Base-by-base conservation (phyloP, 805 yeast genomes). In the Lipomyces anomalus region DNA sequence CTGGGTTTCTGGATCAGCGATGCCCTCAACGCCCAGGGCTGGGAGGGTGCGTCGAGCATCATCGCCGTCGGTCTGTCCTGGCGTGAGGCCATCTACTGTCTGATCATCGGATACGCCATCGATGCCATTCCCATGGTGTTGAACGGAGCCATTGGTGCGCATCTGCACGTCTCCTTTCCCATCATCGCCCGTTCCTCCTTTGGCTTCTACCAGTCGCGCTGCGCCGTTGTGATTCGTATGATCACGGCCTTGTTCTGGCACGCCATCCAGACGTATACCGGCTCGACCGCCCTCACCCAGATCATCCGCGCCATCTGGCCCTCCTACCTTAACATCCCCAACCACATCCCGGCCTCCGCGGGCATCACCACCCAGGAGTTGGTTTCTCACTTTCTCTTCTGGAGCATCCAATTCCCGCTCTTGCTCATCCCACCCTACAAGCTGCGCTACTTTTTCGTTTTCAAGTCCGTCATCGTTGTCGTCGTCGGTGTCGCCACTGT, bases 91-190 rank as follows among this genome's bases (percentile, higher is more conserved):
- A 38, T 53, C 24, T 40, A 43, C 28, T 36, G 42, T 35, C 35
- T 41, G 35, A 39, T 44, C 6, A 7, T 48, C 20, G 56, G 57
- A 22, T 44, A 40, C 47, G 22, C 71, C 17, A 64, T 84, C 38
- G 78, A 84, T 50, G 92, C 84, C 50, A 55, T 73, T 1, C 84
- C 86, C 56, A 82, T 88, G 28, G 74, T 77, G 3, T 60, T 79
- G n/a, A 72, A 84, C 17, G 84, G 94, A 20, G 71, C 95, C 57
- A 75, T 84, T 42, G 97, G 95, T 55, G 72, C 88, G 13, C 74
- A 76, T 51, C 84, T 86, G 58, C 95, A 88, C 60, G 71, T 86
- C 43, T 77, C 94, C 0, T 88, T 86, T 71, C 95, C 96, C 1
- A 88, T 88, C 7, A 74, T 84, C 5, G 76, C 80, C 34, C 71